A percentile compares a stretch with the other conserved stretches of the same genome.
Conservation (phyloP, 257 asterid genomes). For the Cinchona pubescens region DNA sequence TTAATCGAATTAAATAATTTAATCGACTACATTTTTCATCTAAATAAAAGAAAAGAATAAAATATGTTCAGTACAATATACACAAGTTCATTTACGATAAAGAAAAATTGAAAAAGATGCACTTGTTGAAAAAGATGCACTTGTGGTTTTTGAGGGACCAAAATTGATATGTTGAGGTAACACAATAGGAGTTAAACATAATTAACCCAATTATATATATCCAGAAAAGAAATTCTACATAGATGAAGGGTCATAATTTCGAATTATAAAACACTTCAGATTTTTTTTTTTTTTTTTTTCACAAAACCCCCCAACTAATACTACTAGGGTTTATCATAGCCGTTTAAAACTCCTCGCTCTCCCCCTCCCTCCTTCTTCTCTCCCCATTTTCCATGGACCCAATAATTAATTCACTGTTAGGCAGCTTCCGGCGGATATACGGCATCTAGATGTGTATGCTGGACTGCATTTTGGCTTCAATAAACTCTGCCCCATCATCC, state of each 20-base stretch:
- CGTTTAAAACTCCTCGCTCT: background rate
- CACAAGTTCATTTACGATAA: too few species aligned
- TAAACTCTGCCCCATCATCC: conserved; percentile 52
- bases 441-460: conserved; percentile 67
- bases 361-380: background rate
- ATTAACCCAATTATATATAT: background rate
- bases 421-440: conserved; percentile 67
- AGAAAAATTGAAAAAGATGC: too few species aligned
- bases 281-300: background rate
- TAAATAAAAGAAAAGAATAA: too few species aligned
- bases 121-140: too few species aligned
- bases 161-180: background rate
- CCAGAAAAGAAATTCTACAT: background rate
- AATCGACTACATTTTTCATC: too few species aligned
- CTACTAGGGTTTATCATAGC: conserved; percentile 14
- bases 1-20: too few species aligned
- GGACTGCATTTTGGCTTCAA: conserved; percentile 72
- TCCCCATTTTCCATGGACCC: conserved; percentile 37
- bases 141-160: background rate
- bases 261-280: background rate
- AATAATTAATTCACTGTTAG: conserved; percentile 46
- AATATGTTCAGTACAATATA: too few species aligned
- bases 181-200: background rate
- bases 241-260: background rate
- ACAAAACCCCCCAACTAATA: background rate